Conservation (phyloP, 202 grass and related monocot species). For the Brachypodium distachyon region DNA sequence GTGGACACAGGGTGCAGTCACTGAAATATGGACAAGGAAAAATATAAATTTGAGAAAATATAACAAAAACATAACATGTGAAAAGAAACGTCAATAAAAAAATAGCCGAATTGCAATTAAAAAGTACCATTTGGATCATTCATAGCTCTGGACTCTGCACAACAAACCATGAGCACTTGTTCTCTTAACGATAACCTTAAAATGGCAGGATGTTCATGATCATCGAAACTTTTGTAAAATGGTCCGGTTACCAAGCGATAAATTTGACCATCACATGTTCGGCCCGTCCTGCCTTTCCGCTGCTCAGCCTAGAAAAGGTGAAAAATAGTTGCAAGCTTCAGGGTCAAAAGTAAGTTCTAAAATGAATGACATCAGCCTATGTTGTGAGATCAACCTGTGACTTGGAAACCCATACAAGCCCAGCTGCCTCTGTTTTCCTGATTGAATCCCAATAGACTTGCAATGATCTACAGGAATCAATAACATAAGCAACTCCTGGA, state of each 20-base stretch:
- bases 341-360: not conserved
- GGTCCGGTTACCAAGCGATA: constrained; percentile 59
- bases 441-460: constrained; percentile 80
- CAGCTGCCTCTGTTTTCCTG: constrained; percentile 56
- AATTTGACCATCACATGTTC: constrained; percentile 85
- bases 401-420: constrained; percentile 87
- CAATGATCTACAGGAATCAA: constrained; percentile 90
- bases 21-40: not conserved
- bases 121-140: constrained; percentile 76
- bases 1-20: not conserved
- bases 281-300: constrained; percentile 87
- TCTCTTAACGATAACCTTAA: constrained; percentile 81
- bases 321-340: constrained; percentile 3
- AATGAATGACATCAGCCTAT: not conserved
- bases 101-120: constrained; percentile 4
- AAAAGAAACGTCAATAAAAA: not conserved
- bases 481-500: constrained; percentile 75
- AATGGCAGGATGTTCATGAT: constrained; percentile 84
- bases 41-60: not conserved
- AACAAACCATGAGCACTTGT: constrained; percentile 83
- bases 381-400: constrained; percentile 54
- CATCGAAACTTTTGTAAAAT: constrained; percentile 70
- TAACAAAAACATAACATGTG: not conserved
- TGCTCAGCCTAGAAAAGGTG: constrained; percentile 63
- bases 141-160: constrained; percentile 68